Conservation (phyloP, 805 yeast genomes). For the Kluyveromyces siamensis region DNA sequence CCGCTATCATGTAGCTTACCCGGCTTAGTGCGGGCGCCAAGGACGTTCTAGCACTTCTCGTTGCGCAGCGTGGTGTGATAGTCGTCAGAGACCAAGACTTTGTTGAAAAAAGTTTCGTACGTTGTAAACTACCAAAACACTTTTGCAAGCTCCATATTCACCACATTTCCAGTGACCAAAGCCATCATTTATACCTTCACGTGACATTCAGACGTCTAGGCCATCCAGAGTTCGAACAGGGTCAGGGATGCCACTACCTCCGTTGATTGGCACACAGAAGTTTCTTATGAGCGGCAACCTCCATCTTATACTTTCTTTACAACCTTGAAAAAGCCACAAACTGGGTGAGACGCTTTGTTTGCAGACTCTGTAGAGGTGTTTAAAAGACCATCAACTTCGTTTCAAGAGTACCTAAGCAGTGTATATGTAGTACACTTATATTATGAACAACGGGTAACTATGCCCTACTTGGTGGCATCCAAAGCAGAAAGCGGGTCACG, state of each 20-base stretch:
- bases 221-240: conserved; percentile 25
- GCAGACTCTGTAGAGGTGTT: conserved; percentile 67
- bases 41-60: conserved; percentile 59
- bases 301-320: conserved; percentile 63
- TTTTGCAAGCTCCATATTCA: conserved; percentile 69
- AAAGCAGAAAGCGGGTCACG: conserved; percentile 54
- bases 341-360: conserved; percentile 76
- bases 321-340: conserved; percentile 48
- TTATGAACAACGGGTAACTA: conserved; percentile 55
- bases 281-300: conserved; percentile 64
- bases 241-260: conserved; percentile 18
- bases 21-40: conserved; percentile 43
- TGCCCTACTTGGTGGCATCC: conserved; percentile 47
- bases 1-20: conserved; percentile 52
- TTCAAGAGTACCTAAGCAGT: conserved; percentile 49
- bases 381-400: conserved; percentile 56
- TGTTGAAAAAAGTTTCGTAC: conserved; percentile 34
- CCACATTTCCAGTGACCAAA: conserved; percentile 66
- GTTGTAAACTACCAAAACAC: conserved; percentile 31
- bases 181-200: conserved; percentile 49
- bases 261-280: conserved; percentile 60
- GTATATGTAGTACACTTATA: conserved; percentile 65
- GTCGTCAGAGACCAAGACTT: conserved; percentile 62
- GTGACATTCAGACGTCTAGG: conserved; percentile 45
- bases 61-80: conserved; percentile 64